These are phyloP conservation scores for Cucumis melo DNA, from an alignment of 306 rosid genomes.

Conservation along the genomic window DNA sequence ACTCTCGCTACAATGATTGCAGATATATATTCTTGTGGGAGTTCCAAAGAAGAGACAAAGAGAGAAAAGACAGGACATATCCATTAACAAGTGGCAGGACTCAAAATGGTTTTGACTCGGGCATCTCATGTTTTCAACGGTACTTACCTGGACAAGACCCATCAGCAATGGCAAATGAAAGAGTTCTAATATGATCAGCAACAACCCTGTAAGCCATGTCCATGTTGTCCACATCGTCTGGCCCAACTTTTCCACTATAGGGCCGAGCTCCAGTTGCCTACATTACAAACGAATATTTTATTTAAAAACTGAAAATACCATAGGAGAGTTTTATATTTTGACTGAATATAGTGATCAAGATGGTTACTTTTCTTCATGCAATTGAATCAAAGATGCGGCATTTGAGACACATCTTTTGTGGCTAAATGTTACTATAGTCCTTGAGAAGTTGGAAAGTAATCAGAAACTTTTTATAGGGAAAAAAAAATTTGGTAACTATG, in stretches of 20 bases:
- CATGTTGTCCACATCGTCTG: constrained; percentile 65
- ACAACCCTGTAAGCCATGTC: constrained; percentile 97
- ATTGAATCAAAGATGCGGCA: not conserved
- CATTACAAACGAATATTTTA: constrained; percentile 2
- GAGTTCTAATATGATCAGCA: constrained; percentile 43
- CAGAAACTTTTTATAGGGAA: not conserved
- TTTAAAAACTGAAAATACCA: not conserved
- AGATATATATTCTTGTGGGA: not conserved
- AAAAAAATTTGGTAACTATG: not conserved
- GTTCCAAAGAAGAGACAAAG: not conserved
- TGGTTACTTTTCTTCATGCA: not conserved
- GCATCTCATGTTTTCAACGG: not conserved
- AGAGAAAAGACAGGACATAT: not conserved
- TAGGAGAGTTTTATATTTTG: not conserved
- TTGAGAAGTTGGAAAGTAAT: not conserved
- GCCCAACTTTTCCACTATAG: constrained; percentile 78
- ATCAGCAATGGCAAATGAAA: constrained; percentile 95
- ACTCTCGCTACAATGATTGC: not conserved
- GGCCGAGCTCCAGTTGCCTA: constrained; percentile 87
- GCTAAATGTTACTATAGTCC: not conserved
- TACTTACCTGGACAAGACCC: constrained; percentile 86
- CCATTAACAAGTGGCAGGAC: not conserved
- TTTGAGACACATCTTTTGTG: not conserved
- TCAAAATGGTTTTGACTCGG: not conserved
- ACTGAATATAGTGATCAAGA: not conserved